phyloP scores from a whole-genome alignment of 2,329 filamentous ascomycete species.

The Phialemoniopsis sp. region DNA sequence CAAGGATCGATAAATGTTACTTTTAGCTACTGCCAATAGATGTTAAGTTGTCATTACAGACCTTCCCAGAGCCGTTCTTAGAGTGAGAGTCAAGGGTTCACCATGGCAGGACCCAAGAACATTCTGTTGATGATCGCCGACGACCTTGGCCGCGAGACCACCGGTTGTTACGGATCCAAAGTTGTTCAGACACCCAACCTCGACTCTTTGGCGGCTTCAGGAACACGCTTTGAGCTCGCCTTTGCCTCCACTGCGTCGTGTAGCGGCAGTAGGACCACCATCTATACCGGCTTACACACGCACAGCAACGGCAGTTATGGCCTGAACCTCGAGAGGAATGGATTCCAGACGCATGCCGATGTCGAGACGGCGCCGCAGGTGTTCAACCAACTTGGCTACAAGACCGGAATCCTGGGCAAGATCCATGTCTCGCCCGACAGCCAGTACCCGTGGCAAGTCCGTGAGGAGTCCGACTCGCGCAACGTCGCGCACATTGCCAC shows the following conservation, averaged over 20 bases:
- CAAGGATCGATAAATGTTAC: too few species aligned
- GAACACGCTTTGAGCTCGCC: conserved; percentile 27
- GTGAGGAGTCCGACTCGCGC: conserved; percentile 31
- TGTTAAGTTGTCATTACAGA: too few species aligned
- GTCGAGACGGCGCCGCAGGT: conserved; percentile 30
- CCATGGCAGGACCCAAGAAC: conserved; percentile 25
- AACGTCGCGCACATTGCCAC: conserved; percentile 35
- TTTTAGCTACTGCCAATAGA: too few species aligned
- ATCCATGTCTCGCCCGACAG: conserved; percentile 35
- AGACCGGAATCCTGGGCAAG: conserved; percentile 40
- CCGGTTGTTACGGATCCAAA: conserved; percentile 30
- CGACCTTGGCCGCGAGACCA: conserved; percentile 31
- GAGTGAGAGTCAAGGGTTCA: too few species aligned
- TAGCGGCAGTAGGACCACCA: conserved; percentile 35
- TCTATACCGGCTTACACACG: conserved; percentile 42
- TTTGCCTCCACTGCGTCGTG: conserved; percentile 41
- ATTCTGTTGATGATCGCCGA: conserved; percentile 35
- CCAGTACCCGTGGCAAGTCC: conserved; percentile 34
- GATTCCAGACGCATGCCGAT: conserved; percentile 38
- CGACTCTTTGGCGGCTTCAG: conserved; percentile 28
- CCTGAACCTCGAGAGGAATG: conserved; percentile 26
- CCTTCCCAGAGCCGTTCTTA: too few species aligned
- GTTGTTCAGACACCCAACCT: conserved; percentile 29
- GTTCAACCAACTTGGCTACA: conserved; percentile 31
- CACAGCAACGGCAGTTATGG: conserved; percentile 42